Evolutionary conservation across 345 rosid genomes (phyloP), one percentile per base, ranked within the genome.

Genomic region (Streptanthus diversifolius): DNA sequence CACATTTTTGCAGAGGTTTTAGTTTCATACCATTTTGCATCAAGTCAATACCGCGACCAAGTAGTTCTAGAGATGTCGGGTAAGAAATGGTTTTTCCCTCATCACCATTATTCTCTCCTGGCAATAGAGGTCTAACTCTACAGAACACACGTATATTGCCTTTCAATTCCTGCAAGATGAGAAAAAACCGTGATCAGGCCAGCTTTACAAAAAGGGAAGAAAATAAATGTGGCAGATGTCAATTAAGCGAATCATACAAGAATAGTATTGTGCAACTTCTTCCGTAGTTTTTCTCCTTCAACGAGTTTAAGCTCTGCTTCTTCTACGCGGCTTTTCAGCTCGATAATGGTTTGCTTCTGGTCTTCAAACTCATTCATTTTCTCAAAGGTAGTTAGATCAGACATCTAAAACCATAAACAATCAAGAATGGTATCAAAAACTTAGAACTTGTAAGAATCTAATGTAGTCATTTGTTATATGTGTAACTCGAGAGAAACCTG

Each of bases 141-240:
- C 99, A 95, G 81, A 95, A 95, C 30, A 95, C 99, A 18, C 99
- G 95, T 66, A 95, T 95, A 77, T 95, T 95, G 43, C 99, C 99
- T 74, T 95, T 91, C 76, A 95, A 62, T 82, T 95, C 99, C 99
- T 91, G 81, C 41, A 79, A 77, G 74, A 75, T 35, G 69, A 68
- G 18, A 76, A 35, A 56, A 32, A 62, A 40, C 21, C 62, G 1
- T 8, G 17, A 53, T 78, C 63, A 64, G 57, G 53, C 48, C 40
- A 77, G 70, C 40, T 69, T 69, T 41, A 63, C 64, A 36, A 33
- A 52, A 11, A 21, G 25, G 14, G n/a, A 27, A 15, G 29, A 53
- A 24, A 44, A 25, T 4, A 44, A 24, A 55, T 14, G 45, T 41
- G 53, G 30, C 44, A 63, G 44, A 21, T 25, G 9, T 29, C 37